Conservation (phyloP, 2,329 filamentous ascomycete genomes). For the Chalara sp. region DNA sequence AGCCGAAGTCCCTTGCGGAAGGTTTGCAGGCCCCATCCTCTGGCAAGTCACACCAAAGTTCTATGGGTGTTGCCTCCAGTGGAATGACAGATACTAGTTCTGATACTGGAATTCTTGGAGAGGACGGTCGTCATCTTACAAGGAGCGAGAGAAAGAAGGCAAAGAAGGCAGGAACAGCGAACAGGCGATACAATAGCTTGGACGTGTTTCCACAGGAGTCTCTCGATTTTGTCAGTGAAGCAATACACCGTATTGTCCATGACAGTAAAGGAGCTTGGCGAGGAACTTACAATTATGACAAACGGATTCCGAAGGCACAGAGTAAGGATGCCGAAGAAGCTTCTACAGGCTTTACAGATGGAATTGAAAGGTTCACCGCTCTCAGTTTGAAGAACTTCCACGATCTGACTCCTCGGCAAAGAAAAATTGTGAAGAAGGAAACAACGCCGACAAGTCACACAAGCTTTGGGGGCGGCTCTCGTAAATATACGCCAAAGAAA, state of each 20-base stretch:
- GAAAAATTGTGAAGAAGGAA: constrained; percentile 14
- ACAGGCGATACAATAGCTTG: constrained; percentile 9
- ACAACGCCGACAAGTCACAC: constrained; percentile 11
- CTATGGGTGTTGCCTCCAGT: constrained; percentile 1
- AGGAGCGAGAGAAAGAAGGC: constrained; percentile 20
- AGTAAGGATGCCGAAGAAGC: constrained; percentile 1
- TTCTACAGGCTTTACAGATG: not conserved
- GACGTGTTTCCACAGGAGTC: constrained; percentile 20
- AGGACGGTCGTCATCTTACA: constrained; percentile 8
- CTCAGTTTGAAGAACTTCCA: constrained; percentile 12
- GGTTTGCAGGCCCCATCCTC: not conserved
- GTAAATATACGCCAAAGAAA: constrained; percentile 10
- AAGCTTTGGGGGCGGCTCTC: constrained; percentile 13
- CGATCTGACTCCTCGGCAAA: constrained; percentile 20
- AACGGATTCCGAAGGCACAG: not conserved
- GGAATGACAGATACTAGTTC: constrained; percentile 14
- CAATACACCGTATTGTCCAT: constrained; percentile 19
- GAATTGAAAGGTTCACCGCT: not conserved
- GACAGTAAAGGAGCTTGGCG: constrained; percentile 25
- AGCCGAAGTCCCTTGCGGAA: not conserved
- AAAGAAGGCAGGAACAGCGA: constrained; percentile 13
- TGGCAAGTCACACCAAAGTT: constrained; percentile 2
- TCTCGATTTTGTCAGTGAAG: constrained; percentile 22
- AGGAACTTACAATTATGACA: constrained; percentile 16
- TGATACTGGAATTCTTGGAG: constrained; percentile 5